These are phyloP conservation scores for Ophiostoma angusticollis DNA, from an alignment of 2,329 filamentous ascomycete genomes.

Conservation along the genomic window DNA sequence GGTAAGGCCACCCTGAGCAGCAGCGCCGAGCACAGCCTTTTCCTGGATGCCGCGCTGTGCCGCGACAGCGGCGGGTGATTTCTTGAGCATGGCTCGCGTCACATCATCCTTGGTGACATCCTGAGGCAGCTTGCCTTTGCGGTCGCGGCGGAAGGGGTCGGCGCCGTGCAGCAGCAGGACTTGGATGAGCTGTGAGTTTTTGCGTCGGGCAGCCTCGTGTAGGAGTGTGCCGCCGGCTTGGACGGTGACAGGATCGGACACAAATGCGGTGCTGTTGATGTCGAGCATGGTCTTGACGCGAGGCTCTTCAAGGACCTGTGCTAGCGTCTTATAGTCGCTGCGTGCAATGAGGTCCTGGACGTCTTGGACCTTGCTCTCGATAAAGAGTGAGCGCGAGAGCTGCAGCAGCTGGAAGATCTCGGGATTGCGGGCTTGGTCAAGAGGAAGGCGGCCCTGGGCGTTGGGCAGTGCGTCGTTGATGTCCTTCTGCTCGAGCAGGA, in stretches of 20 bases:
- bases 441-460: constrained; percentile 67
- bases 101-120: constrained; percentile 92
- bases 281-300: constrained; percentile 78
- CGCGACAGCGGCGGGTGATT: constrained; percentile 83
- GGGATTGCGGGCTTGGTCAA: constrained; percentile 80
- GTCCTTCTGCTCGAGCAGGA: constrained; percentile 67
- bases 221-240: constrained; percentile 82
- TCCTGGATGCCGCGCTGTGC: constrained; percentile 94
- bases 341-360: constrained; percentile 66
- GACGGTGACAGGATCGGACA: constrained; percentile 63
- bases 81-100: constrained; percentile 79
- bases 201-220: constrained; percentile 83
- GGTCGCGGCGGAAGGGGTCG: constrained; percentile 88
- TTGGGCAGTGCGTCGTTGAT: constrained; percentile 87
- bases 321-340: constrained; percentile 64
- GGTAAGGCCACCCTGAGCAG: constrained; percentile 36
- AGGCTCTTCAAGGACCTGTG: constrained; percentile 70
- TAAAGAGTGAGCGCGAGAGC: constrained; percentile 75
- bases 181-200: constrained; percentile 77
- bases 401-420: constrained; percentile 95
- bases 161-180: constrained; percentile 85
- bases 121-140: constrained; percentile 89
- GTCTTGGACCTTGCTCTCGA: constrained; percentile 72
- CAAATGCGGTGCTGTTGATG: constrained; percentile 82
- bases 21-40: constrained; percentile 81